Conservation (phyloP, 352 stramenopile genomes). For the Globisporangium canariense region DNA sequence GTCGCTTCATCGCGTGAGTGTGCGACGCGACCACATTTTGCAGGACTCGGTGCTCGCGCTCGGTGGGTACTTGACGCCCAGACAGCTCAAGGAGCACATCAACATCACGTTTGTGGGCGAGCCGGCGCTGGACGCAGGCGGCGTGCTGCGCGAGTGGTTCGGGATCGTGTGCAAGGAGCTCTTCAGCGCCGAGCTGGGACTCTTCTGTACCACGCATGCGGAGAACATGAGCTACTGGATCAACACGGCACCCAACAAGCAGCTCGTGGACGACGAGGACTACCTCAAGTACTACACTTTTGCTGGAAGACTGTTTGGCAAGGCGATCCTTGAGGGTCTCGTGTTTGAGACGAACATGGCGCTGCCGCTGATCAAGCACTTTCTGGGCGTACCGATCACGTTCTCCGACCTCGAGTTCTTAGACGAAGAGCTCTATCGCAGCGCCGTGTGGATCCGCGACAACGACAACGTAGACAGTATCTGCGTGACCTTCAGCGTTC, state of each 20-base stretch:
- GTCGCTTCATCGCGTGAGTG: slow-evolving; percentile 53
- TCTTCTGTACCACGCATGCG: slow-evolving; percentile 72
- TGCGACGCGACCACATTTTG: slow-evolving; percentile 54
- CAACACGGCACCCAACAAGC: slow-evolving; percentile 40
- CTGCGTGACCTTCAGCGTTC: slow-evolving; percentile 75
- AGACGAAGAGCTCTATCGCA: slow-evolving; percentile 76
- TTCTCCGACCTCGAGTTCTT: slow-evolving; percentile 85
- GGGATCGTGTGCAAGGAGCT: slow-evolving; percentile 67
- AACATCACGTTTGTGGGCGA: slow-evolving; percentile 76
- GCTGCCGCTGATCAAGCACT: slow-evolving; percentile 76
- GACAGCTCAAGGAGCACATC: slow-evolving; percentile 52
- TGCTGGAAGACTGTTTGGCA: slow-evolving; percentile 94
- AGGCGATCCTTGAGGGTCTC: slow-evolving; percentile 96
- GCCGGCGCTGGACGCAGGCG: slow-evolving; percentile 69
- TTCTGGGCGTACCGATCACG: slow-evolving; percentile 80
- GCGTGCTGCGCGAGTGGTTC: slow-evolving; percentile 83
- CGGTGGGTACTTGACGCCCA: slow-evolving; percentile 25
- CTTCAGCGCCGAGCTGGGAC: slow-evolving; percentile 61
- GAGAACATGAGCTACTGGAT: slow-evolving; percentile 86
- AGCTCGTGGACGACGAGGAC: slow-evolving; percentile 25
- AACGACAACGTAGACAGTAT: slow-evolving; percentile 67
- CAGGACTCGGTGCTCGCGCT: slow-evolving; percentile 64
- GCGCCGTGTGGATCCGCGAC: slow-evolving; percentile 70
- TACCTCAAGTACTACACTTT: slow-evolving; percentile 95
- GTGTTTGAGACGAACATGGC: slow-evolving; percentile 97